These are phyloP conservation scores for Neofusicoccum parvum DNA, from an alignment of 2,329 filamentous ascomycete genomes.

Conservation along the genomic window DNA sequence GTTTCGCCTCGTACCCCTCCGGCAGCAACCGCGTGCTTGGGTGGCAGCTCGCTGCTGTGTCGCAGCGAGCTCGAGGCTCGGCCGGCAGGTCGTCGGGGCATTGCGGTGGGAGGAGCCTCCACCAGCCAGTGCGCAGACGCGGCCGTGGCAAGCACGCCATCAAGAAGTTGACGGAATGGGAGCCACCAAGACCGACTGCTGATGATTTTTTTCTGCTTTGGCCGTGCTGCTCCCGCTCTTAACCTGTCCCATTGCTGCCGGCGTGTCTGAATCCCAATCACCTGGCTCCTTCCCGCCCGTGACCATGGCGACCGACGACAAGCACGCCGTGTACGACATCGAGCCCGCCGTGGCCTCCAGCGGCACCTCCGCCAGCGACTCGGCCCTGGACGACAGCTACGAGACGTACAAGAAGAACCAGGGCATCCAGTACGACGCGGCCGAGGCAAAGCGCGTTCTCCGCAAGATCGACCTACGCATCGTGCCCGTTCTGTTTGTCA, in stretches of 20 bases:
- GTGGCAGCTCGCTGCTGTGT: no score
- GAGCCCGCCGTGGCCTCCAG: slow-evolving; percentile 4
- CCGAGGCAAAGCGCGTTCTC: slow-evolving; percentile 33
- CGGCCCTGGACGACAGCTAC: slow-evolving; percentile 34
- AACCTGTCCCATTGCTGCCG: no score
- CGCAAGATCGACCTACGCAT: slow-evolving; percentile 35
- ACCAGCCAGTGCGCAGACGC: slow-evolving; percentile 7
- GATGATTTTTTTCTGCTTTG: background rate
- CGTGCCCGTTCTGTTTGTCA: slow-evolving; percentile 37
- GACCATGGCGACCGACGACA: slow-evolving; percentile 2
- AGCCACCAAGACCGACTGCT: background rate
- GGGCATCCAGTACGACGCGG: slow-evolving; percentile 26
- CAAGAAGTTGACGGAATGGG: slow-evolving; percentile 1
- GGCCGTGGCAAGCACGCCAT: slow-evolving; percentile 21
- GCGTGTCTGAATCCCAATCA: background rate
- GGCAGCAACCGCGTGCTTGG: no score
- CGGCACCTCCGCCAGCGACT: background rate
- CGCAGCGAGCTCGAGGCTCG: background rate
- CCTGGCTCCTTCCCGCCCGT: background rate
- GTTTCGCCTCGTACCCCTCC: background rate
- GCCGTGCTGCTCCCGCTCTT: background rate
- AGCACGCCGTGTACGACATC: slow-evolving; percentile 9
- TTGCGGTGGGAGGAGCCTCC: background rate
- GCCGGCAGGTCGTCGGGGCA: background rate
- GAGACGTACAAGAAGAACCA: slow-evolving; percentile 34